phyloP scores from a whole-genome alignment of 169 alveolate genomes.

The Theileria orientalis region DNA sequence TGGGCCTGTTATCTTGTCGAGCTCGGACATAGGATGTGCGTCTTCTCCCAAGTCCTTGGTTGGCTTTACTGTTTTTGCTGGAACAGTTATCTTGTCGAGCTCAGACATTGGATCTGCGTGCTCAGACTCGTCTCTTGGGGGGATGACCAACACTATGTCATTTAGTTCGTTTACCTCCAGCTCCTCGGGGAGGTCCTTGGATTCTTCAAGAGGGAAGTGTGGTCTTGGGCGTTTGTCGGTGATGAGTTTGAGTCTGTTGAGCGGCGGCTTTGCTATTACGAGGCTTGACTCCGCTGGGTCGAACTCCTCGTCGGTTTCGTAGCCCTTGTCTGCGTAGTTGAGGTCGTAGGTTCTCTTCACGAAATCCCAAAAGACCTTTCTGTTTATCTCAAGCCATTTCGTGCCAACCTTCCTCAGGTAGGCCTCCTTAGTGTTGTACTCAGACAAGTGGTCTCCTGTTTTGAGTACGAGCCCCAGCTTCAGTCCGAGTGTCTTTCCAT shows the following conservation, averaged over 20 bases:
- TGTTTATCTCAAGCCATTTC: background rate
- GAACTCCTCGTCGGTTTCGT: slow-evolving; percentile 5
- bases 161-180: no score
- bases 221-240: no score
- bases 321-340: background rate
- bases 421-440: no score
- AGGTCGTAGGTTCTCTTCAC: background rate
- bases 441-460: background rate
- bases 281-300: no score
- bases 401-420: background rate
- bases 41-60: background rate
- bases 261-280: no score
- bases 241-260: no score
- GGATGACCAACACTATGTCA: no score
- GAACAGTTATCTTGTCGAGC: background rate
- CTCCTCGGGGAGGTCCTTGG: background rate
- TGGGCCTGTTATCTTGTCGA: background rate
- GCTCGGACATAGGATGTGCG: background rate
- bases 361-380: background rate
- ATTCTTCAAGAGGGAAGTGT: background rate
- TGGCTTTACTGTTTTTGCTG: no score
- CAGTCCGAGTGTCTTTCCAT: background rate
- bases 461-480: background rate
- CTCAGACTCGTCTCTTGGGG: background rate
- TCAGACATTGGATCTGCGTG: background rate